These are phyloP conservation scores for Vitis cinerea DNA, from an alignment of 164 flowering plant genomes.

Conservation along the genomic window DNA sequence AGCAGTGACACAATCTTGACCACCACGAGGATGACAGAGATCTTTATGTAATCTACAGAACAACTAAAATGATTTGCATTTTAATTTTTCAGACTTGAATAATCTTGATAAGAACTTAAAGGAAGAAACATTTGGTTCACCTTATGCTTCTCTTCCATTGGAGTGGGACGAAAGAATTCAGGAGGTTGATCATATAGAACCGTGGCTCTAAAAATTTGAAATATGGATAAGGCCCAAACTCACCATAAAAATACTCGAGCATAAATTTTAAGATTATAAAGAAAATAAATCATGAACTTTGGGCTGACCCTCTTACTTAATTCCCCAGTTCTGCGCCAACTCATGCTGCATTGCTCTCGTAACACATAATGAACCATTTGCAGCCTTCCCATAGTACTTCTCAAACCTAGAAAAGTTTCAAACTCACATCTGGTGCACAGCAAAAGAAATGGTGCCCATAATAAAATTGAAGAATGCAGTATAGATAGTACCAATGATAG, in stretches of 20 bases:
- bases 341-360: conserved; percentile 98
- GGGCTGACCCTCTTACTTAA: conserved; percentile 52
- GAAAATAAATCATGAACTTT: background rate
- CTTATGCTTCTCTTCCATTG: conserved; percentile 79
- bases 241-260: background rate
- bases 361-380: conserved; percentile 86
- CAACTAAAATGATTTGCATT: conserved; percentile 41
- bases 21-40: conserved; percentile 39
- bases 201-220: conserved; percentile 54
- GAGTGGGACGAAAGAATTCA: conserved; percentile 83
- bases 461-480: conserved; percentile 7
- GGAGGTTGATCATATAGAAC: conserved; percentile 97
- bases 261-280: conserved; percentile 7
- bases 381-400: conserved; percentile 79
- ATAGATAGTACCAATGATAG: conserved; percentile 63
- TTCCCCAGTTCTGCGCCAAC: conserved; percentile 92
- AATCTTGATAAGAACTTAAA: background rate
- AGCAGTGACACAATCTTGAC: conserved; percentile 61
- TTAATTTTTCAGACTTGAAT: background rate
- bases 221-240: background rate
- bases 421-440: background rate
- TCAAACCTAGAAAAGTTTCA: conserved; percentile 59
- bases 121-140: conserved; percentile 29
- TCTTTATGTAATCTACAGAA: conserved; percentile 63
- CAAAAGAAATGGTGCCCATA: background rate